Evolutionary conservation across 768 basidiomycete genomes (phyloP).

Genomic region (Postia placenta): DNA sequence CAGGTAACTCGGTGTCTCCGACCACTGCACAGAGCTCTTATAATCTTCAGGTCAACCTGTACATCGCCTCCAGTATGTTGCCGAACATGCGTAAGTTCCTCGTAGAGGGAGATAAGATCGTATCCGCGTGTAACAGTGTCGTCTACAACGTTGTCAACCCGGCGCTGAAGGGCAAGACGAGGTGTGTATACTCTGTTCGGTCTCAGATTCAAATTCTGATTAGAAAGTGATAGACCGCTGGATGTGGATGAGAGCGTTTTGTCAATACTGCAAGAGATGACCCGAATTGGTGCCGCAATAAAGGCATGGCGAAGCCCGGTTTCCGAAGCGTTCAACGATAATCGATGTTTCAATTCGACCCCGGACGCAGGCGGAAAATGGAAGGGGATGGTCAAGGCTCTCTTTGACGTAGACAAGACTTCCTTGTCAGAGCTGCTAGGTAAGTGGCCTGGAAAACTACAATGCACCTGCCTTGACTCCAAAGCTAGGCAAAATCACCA

Average conservation of each 20-base stretch:
- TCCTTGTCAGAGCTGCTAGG: conserved; percentile 80
- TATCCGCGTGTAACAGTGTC: conserved; percentile 75
- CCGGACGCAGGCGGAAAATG: conserved; percentile 55
- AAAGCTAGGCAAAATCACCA: conserved; percentile 63
- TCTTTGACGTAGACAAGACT: conserved; percentile 85
- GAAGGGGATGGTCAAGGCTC: conserved; percentile 68
- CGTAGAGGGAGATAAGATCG: conserved; percentile 78
- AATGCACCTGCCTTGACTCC: conserved; percentile 2
- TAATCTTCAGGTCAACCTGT: conserved; percentile 54
- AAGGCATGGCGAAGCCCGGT: conserved; percentile 85
- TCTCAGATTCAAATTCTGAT: neutral
- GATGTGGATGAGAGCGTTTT: conserved; percentile 68
- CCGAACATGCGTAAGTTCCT: conserved; percentile 76
- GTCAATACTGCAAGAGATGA: conserved; percentile 71
- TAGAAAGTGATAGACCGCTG: conserved; percentile 50
- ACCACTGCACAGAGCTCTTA: neutral
- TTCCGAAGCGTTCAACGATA: conserved; percentile 77
- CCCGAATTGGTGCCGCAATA: conserved; percentile 64
- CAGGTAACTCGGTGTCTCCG: conserved; percentile 33
- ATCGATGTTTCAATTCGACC: conserved; percentile 76
- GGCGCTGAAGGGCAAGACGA: conserved; percentile 69
- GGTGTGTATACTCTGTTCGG: conserved; percentile 35
- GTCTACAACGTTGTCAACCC: conserved; percentile 81
- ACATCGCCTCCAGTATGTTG: conserved; percentile 60
- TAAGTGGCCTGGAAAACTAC: conserved; percentile 27